Evolutionary conservation across 495 filamentous ascomycete genomes (phyloP), one percentile per base, ranked within the genome.

Genomic region (Penicillium tannophilum): DNA sequence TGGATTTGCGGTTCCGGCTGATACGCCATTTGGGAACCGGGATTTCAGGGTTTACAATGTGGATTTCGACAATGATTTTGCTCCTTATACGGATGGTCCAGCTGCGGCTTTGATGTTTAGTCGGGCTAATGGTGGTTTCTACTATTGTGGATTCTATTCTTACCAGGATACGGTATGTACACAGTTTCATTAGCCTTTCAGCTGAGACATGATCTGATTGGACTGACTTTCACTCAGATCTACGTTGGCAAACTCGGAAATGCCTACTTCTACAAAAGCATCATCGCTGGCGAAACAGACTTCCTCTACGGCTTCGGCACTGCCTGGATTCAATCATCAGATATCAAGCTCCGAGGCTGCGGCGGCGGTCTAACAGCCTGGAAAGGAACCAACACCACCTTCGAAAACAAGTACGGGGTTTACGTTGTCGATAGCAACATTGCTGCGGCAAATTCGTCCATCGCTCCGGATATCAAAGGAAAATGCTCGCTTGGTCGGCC

Each of bases 321-420:
- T 9, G 74, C 73, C 26, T 83, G 76, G 71, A 67, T 81, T 31
- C 70, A 82, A 60, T 67, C 71, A 3, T 77, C 69, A 4, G 59
- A 67, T 2, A 55, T 86, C 7, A 66, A 69, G 4, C 74, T 87
- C 26, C 79, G 85, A 31, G 66, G 67, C 52, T 86, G 84, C 63
- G 85, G 84, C 26, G 84, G 85, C 56, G 84, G 85, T 47, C 79
- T 87, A 48, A 86, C 82, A n/a, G 84, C 84, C 7, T 87, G 84
- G 85, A 88, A 88, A 54, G 84, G 84, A 14, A 84, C 79, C 1
- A 88, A 88, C 67, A 86, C 83, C 0, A 86, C 82, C 23, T 84
- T 82, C 56, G 61, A 62, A 6, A 88, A 88, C 68, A 85, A 84
- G 55, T 88, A 85, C 70, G 84, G 84, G 28, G 75, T 84, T 17